These are phyloP conservation scores for Penicillium arizonense DNA, from an alignment of 495 filamentous ascomycete genomes.

Conservation along the genomic window DNA sequence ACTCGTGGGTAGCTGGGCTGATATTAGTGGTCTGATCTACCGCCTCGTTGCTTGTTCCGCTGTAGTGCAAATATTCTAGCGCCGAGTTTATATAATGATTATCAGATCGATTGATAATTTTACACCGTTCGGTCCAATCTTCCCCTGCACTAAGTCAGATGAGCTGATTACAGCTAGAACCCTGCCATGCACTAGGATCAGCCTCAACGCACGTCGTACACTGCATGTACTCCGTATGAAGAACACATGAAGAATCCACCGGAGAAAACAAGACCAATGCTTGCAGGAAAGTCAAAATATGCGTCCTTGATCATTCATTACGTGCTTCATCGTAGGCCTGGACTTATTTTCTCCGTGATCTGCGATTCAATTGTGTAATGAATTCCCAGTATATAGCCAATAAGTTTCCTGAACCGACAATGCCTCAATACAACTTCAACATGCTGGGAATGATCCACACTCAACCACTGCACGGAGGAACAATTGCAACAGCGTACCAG, in stretches of 20 bases:
- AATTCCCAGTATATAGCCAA: neutral
- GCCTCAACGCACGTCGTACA: too few relatives aligned
- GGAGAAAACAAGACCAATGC: neutral
- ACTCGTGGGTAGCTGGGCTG: neutral
- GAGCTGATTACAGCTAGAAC: too few relatives aligned
- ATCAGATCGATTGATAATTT: slow-evolving; percentile 7
- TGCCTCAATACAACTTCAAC: neutral
- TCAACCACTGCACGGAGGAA: neutral
- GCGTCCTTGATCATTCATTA: neutral
- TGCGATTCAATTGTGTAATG: slow-evolving; percentile 1
- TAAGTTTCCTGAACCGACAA: neutral
- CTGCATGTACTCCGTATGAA: neutral
- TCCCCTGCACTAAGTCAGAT: neutral
- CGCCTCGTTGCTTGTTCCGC: neutral
- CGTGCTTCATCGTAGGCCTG: neutral
- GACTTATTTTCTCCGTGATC: slow-evolving; percentile 1
- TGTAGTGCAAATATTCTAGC: too few relatives aligned
- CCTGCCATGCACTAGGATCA: too few relatives aligned
- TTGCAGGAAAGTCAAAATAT: neutral
- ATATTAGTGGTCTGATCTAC: slow-evolving; percentile 2
- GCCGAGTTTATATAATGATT: neutral
- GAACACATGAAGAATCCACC: neutral
- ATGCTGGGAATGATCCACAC: neutral
- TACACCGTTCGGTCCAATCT: neutral
- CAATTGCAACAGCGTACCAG: neutral